Percentiles rank a stretch among this genome's conserved stretches.
Conservation (phyloP, 768 basidiomycete species). For the Mycena latifolia region DNA sequence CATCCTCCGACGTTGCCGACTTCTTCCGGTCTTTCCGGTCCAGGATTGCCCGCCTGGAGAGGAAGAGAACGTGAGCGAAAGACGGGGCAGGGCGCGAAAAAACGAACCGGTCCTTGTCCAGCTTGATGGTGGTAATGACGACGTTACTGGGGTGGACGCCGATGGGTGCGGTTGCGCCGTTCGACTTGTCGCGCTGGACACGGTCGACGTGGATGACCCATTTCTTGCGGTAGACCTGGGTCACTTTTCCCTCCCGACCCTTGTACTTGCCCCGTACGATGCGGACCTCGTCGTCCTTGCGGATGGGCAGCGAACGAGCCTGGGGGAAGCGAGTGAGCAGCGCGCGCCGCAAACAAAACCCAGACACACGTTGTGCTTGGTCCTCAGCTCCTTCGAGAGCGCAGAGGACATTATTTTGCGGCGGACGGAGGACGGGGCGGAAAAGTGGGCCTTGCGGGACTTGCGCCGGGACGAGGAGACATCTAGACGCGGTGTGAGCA, state of each 20-base stretch:
- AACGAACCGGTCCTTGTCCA: conserved; percentile 88
- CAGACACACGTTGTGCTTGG: conserved; percentile 86
- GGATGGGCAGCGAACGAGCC: conserved; percentile 93
- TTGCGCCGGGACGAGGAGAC: conserved; percentile 96
- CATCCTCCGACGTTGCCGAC: conserved; percentile 65
- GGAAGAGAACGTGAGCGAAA: conserved; percentile 14
- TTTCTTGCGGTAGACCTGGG: conserved; percentile 98
- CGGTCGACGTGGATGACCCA: conserved; percentile 99
- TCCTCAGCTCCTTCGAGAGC: conserved; percentile 94
- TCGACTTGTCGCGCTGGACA: conserved; percentile 97
- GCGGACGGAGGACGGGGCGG: conserved; percentile 93
- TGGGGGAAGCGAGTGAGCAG: conserved; percentile 44
- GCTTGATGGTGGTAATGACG: conserved; percentile 92
- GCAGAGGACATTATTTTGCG: conserved; percentile 98
- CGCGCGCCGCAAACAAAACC: neutral
- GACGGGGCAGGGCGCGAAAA: neutral
- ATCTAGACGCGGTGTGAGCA: conserved; percentile 56
- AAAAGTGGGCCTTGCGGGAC: conserved; percentile 98
- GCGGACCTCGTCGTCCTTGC: conserved; percentile 98
- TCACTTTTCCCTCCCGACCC: conserved; percentile 98
- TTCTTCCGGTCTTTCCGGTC: conserved; percentile 90
- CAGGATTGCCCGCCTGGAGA: conserved; percentile 81
- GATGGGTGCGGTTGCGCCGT: conserved; percentile 93
- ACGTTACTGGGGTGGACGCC: conserved; percentile 98
- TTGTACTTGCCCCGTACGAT: conserved; percentile 99